Base-by-base conservation (phyloP, 2,329 filamentous ascomycete species). In the Aspergillus fructus region DNA sequence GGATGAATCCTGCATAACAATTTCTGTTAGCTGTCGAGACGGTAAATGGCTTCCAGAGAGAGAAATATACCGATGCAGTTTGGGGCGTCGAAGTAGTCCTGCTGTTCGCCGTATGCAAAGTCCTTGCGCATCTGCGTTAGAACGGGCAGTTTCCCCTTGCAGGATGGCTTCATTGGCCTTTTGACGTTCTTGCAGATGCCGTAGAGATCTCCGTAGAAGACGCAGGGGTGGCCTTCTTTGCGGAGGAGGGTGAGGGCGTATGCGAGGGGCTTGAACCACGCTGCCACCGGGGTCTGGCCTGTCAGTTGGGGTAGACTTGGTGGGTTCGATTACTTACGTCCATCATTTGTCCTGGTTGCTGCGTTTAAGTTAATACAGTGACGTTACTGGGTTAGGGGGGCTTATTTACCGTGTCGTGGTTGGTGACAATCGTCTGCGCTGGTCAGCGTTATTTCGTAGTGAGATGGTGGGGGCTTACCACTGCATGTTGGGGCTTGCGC, bases 341-440 rank as follows among this genome's bases (percentile, higher is more conserved):
- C 33, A 60, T 49, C 59, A 60, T 60, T 34, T 60, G 59, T 4
- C 59, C 59, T 47, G 59, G 51, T 60, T 60, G 59, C 59, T 60
- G n/a, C 6, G 21, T 27, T 2, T 19, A 2, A 19, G 42, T 19
- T 24, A 49, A 39, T 12, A 49, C 12, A n/a, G 9, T 11, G 3
- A 2, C 9, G 8, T n/a, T 19, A 24, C 12, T 21, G 33, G 33
- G n/a, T 13, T 23, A 3, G 8, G 11, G 21, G 21, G 41, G 5
- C 12, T 17, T 84, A 24, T 75, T 74, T 39, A 82, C 78, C 1
- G 27, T 30, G 27, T 30, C 27, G 27, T 30, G 27, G 3, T 30
- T 30, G 8, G 27, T 30, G 27, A 30, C 27, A 11, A 30, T 30
- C 8, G 27, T 30, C 27, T 30, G 9, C 27, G 3, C 9, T 30